These are phyloP conservation scores for Cryptococcus hybrid DNA, from an alignment of 1,284 basidiomycete genomes.

Conservation along the genomic window DNA sequence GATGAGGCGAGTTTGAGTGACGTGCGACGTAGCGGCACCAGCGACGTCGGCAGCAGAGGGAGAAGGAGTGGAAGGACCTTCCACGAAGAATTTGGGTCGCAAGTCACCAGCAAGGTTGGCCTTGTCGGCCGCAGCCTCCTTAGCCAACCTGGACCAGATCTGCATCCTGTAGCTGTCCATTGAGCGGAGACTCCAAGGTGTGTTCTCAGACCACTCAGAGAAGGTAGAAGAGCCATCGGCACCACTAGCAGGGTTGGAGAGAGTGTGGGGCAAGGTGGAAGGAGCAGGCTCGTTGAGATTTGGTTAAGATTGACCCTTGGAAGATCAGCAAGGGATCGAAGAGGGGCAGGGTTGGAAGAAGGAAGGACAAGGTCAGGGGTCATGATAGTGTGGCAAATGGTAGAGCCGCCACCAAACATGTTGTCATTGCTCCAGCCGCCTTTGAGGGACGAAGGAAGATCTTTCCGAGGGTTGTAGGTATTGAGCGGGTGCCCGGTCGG, in stretches of 20 bases:
- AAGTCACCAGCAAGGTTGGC: conserved; percentile 33
- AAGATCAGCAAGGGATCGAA: conserved; percentile 27
- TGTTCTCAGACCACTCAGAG: conserved; percentile 59
- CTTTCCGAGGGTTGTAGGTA: conserved; percentile 78
- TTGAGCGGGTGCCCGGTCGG: conserved; percentile 20
- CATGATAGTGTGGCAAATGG: conserved; percentile 79
- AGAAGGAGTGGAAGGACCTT: conserved; percentile 12
- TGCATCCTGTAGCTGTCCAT: conserved; percentile 83
- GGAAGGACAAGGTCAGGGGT: conserved; percentile 60
- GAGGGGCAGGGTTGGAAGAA: conserved; percentile 33
- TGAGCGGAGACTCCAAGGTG: conserved; percentile 76
- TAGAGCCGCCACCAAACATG: conserved; percentile 58
- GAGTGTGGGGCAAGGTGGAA: conserved; percentile 14
- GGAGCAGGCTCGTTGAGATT: conserved; percentile 55
- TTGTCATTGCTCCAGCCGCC: conserved; percentile 67
- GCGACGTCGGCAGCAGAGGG: conserved; percentile 11
- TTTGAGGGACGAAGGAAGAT: conserved; percentile 59
- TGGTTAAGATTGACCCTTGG: conserved; percentile 70
- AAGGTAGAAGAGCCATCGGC: conserved; percentile 63
- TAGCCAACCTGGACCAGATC: conserved; percentile 77
- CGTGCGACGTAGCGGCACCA: conserved; percentile 40
- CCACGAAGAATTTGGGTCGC: conserved; percentile 49
- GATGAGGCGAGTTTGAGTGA: conserved; percentile 49
- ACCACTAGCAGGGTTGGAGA: conserved; percentile 35
- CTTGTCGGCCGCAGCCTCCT: conserved; percentile 47